Evolutionary conservation across 108 stramenopile species (phyloP).

Genomic region (Epithemia pelagica): DNA sequence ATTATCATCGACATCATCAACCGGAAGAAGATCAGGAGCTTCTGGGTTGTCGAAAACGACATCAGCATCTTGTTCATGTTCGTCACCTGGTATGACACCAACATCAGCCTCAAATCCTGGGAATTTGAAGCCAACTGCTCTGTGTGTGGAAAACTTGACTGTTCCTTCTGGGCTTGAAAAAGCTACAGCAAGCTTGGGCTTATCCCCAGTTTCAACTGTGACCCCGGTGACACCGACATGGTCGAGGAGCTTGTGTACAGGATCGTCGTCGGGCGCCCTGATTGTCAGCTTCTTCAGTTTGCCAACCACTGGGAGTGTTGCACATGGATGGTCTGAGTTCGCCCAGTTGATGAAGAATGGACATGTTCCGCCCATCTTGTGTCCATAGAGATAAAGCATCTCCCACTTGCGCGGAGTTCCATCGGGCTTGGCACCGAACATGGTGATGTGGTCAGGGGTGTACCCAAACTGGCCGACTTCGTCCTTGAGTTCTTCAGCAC

Average conservation of each 20-base stretch:
- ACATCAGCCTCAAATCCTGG: slow-evolving; percentile 43
- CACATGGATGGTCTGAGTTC: slow-evolving; percentile 44
- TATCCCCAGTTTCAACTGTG: slow-evolving; percentile 26
- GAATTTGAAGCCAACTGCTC: slow-evolving; percentile 35
- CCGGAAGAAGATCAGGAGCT: slow-evolving; percentile 15
- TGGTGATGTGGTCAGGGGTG: slow-evolving; percentile 47
- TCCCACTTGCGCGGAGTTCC: slow-evolving; percentile 51
- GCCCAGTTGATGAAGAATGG: slow-evolving; percentile 50
- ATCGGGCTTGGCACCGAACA: slow-evolving; percentile 40
- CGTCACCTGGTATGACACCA: slow-evolving; percentile 15
- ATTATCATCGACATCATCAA: slow-evolving; percentile 11
- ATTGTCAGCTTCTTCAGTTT: slow-evolving; percentile 31
- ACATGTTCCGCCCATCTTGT: slow-evolving; percentile 41
- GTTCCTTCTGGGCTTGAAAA: slow-evolving; percentile 46
- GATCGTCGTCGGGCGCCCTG: slow-evolving; percentile 34
- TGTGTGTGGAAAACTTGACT: slow-evolving; percentile 35
- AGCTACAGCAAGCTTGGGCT: slow-evolving; percentile 32
- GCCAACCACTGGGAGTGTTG: slow-evolving; percentile 34
- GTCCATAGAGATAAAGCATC: slow-evolving; percentile 45
- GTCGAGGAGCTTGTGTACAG: slow-evolving; percentile 33
- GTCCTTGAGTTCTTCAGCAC: slow-evolving; percentile 38
- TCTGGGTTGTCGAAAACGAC: slow-evolving; percentile 7
- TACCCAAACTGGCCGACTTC: slow-evolving; percentile 36
- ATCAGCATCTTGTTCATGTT: slow-evolving; percentile 8
- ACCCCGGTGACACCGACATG: slow-evolving; percentile 22